A percentile compares a stretch with the other conserved stretches of the same genome.
These are phyloP conservation scores for Spencermartinsiella ligniputridi DNA, from an alignment of 1,139 yeast species.

Conservation along the genomic window DNA sequence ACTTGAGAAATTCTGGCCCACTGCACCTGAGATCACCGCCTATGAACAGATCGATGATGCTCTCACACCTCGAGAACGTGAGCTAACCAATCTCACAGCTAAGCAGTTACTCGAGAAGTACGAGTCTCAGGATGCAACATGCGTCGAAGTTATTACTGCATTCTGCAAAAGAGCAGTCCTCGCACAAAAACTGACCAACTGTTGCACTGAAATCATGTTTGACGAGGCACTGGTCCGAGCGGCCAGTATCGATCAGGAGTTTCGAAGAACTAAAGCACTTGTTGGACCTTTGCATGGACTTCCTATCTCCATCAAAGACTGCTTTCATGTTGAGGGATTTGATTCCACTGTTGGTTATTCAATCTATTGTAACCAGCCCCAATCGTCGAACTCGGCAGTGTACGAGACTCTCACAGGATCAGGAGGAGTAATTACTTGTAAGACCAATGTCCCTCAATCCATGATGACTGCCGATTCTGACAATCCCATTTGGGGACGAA, in stretches of 20 bases:
- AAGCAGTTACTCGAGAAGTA: neutral
- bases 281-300: no score
- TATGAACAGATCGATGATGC: neutral
- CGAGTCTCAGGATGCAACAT: neutral
- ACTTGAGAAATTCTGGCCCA: neutral
- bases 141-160: no score
- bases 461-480: constrained; percentile 52
- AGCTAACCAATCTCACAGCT: neutral
- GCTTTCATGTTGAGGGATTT: constrained; percentile 41
- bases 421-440: constrained; percentile 48
- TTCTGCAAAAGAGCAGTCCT: no score
- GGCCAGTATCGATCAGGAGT: no score
- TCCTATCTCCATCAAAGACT: no score
- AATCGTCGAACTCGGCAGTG: constrained; percentile 3
- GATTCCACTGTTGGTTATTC: constrained; percentile 42
- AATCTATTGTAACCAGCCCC: constrained; percentile 1
- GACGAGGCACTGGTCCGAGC: no score
- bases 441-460: constrained; percentile 57
- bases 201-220: no score
- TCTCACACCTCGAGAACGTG: neutral
- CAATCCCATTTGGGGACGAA: constrained; percentile 42
- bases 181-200: no score
- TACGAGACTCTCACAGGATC: constrained; percentile 32
- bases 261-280: no score
- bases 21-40: neutral